Percentiles rank a stretch among this genome's conserved stretches.
These are phyloP conservation scores for Coemansia sp. DNA, from an alignment of 371 early-diverging fungal species.

Conservation along the genomic window DNA sequence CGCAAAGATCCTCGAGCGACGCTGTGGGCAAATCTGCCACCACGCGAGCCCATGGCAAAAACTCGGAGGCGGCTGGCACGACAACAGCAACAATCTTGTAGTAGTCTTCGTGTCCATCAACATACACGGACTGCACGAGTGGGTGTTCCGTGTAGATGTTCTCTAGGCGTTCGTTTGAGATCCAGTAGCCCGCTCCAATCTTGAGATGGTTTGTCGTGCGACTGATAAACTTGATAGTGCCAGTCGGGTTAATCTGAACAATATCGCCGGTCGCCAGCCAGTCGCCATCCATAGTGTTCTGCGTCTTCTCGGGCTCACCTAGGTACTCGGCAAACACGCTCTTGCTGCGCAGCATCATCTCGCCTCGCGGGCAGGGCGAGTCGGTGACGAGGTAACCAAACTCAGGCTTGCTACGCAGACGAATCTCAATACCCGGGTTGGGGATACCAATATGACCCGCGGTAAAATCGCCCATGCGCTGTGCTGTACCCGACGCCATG, in stretches of 20 bases:
- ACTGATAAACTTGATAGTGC: conserved; percentile 76
- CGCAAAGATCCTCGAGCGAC: too few relatives aligned
- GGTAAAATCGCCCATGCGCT: conserved; percentile 55
- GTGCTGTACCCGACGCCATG: conserved; percentile 63
- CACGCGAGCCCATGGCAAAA: conserved; percentile 41
- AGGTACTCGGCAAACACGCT: conserved; percentile 81
- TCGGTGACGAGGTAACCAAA: conserved; percentile 82
- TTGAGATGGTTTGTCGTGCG: conserved; percentile 96
- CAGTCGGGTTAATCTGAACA: conserved; percentile 72
- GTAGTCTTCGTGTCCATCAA: conserved; percentile 79
- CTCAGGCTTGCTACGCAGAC: conserved; percentile 81
- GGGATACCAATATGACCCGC: conserved; percentile 88
- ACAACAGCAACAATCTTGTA: conserved; percentile 73
- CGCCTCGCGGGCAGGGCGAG: conserved; percentile 84
- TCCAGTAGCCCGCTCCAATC: conserved; percentile 86
- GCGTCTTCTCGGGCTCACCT: conserved; percentile 78
- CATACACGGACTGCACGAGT: conserved; percentile 69
- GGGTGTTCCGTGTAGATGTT: conserved; percentile 64
- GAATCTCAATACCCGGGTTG: conserved; percentile 68
- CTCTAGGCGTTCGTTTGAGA: conserved; percentile 95
- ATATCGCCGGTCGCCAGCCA: conserved; percentile 98
- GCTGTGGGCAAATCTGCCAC: too few relatives aligned
- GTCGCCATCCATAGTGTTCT: conserved; percentile 61
- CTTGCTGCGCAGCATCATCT: conserved; percentile 82
- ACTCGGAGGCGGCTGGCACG: conserved; percentile 62